Conservation (phyloP, 2,329 filamentous ascomycete species). For the Alternaria tenuissima region DNA sequence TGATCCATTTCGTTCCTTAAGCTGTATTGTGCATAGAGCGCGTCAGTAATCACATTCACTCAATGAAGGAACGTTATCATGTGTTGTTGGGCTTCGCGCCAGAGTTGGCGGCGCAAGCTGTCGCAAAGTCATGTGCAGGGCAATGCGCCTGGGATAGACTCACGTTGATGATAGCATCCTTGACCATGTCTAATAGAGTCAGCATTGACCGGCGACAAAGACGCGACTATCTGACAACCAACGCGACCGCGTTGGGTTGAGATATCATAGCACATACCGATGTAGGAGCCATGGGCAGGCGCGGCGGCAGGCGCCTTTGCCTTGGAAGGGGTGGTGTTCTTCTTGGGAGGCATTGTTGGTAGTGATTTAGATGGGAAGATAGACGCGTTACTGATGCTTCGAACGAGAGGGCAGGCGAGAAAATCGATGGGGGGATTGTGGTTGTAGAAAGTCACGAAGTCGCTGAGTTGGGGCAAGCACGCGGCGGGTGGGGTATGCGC, state of each 20-base stretch:
- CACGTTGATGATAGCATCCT: slow-evolving; percentile 74
- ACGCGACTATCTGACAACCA: slow-evolving; percentile 45
- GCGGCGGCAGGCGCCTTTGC: slow-evolving; percentile 66
- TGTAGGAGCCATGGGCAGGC: slow-evolving; percentile 70
- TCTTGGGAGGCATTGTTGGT: slow-evolving; percentile 71
- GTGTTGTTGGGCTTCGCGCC: slow-evolving; percentile 39
- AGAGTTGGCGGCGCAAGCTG: slow-evolving; percentile 34
- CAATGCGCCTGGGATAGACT: slow-evolving; percentile 65
- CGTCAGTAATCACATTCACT: slow-evolving; percentile 56
- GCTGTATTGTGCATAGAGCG: slow-evolving; percentile 58
- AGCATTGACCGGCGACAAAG: slow-evolving; percentile 63
- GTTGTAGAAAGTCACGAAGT: slow-evolving; percentile 39
- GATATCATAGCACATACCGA: slow-evolving; percentile 63
- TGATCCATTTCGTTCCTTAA: slow-evolving; percentile 75
- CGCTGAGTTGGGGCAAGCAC: slow-evolving; percentile 32
- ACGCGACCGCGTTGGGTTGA: slow-evolving; percentile 59
- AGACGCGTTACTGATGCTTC: slow-evolving; percentile 42
- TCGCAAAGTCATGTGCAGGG: slow-evolving; percentile 39
- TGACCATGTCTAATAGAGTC: slow-evolving; percentile 73
- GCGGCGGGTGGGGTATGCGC: slow-evolving; percentile 35
- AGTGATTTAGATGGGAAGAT: slow-evolving; percentile 35
- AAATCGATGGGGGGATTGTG: slow-evolving; percentile 30
- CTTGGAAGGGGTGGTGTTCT: slow-evolving; percentile 61
- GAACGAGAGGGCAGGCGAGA: slow-evolving; percentile 39
- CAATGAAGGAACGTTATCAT: slow-evolving; percentile 11